These are phyloP conservation scores for Amoebophrya sp. DNA, from an alignment of 169 alveolate genomes.

Conservation along the genomic window DNA sequence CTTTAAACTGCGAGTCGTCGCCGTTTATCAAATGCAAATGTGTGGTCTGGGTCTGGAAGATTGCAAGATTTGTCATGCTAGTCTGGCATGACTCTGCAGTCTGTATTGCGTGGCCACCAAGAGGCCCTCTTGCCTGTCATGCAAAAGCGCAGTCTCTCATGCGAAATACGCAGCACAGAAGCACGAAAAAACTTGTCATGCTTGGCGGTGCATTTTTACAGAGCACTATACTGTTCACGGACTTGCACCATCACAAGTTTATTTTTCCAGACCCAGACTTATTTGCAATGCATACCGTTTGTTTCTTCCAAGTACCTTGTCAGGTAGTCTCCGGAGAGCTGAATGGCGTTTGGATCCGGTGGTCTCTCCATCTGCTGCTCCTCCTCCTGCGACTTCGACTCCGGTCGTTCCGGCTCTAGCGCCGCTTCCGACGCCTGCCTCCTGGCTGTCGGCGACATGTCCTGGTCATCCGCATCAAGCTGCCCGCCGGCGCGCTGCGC, in stretches of 20 bases:
- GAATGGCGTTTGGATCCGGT: not conserved
- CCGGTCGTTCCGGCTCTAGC: not conserved
- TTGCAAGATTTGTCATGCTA: too few relatives aligned
- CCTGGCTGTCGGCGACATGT: not conserved
- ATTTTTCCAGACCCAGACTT: too few relatives aligned
- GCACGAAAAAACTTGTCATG: too few relatives aligned
- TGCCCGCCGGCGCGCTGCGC: not conserved
- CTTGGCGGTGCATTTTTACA: too few relatives aligned
- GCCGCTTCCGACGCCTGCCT: not conserved
- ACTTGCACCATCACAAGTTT: not conserved
- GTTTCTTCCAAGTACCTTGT: slow-evolving; percentile 38
- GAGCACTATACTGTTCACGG: not conserved
- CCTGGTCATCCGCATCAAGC: not conserved
- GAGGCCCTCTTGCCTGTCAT: too few relatives aligned
- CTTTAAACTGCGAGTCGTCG: slow-evolving; percentile 51
- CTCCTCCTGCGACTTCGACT: not conserved
- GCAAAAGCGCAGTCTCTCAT: too few relatives aligned
- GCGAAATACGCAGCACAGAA: too few relatives aligned
- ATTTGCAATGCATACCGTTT: too few relatives aligned
- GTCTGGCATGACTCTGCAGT: too few relatives aligned
- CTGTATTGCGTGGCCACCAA: too few relatives aligned
- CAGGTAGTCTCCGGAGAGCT: slow-evolving; percentile 38
- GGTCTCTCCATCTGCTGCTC: not conserved
- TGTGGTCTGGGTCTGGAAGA: not conserved
- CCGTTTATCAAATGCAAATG: slow-evolving; percentile 39